Conservation (phyloP, 2,329 filamentous ascomycete genomes). For the Pseudonectria foliicola region DNA sequence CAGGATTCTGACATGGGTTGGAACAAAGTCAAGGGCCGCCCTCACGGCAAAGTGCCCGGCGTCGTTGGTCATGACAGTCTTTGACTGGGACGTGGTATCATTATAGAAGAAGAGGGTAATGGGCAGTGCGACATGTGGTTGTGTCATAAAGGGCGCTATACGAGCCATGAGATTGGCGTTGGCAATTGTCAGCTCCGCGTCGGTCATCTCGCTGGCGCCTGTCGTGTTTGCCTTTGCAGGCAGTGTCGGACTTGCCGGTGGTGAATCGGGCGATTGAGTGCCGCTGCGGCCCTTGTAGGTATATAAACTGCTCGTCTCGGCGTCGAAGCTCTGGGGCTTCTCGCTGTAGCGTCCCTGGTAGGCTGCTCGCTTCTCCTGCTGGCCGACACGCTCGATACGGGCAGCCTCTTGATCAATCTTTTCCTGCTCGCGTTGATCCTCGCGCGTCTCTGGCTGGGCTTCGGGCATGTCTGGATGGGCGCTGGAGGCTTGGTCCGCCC, state of each 20-base stretch:
- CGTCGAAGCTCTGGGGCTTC: slow-evolving; percentile 39
- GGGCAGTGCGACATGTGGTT: slow-evolving; percentile 66
- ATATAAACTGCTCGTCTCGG: slow-evolving; percentile 26
- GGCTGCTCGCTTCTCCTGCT: slow-evolving; percentile 63
- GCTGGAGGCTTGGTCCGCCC: slow-evolving; percentile 27
- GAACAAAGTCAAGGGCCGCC: slow-evolving; percentile 79
- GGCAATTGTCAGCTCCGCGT: slow-evolving; percentile 68
- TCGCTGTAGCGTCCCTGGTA: slow-evolving; percentile 70
- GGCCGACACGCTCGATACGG: slow-evolving; percentile 65
- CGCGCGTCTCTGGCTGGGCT: slow-evolving; percentile 26
- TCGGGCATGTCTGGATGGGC: slow-evolving; percentile 13
- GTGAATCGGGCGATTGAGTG: slow-evolving; percentile 31
- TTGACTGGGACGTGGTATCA: slow-evolving; percentile 70
- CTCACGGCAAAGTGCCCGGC: slow-evolving; percentile 81
- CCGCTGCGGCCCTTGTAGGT: slow-evolving; percentile 23
- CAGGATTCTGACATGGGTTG: slow-evolving; percentile 80
- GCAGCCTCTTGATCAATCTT: slow-evolving; percentile 69
- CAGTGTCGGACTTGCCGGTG: slow-evolving; percentile 37
- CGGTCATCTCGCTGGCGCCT: slow-evolving; percentile 54
- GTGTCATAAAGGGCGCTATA: slow-evolving; percentile 83
- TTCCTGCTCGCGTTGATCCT: slow-evolving; percentile 50
- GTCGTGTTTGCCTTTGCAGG: slow-evolving; percentile 29
- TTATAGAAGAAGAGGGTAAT: slow-evolving; percentile 97
- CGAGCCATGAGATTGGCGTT: slow-evolving; percentile 85
- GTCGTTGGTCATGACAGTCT: slow-evolving; percentile 78